Evolutionary conservation across 805 yeast species (phyloP).

Genomic region (Yarrowia sp.): DNA sequence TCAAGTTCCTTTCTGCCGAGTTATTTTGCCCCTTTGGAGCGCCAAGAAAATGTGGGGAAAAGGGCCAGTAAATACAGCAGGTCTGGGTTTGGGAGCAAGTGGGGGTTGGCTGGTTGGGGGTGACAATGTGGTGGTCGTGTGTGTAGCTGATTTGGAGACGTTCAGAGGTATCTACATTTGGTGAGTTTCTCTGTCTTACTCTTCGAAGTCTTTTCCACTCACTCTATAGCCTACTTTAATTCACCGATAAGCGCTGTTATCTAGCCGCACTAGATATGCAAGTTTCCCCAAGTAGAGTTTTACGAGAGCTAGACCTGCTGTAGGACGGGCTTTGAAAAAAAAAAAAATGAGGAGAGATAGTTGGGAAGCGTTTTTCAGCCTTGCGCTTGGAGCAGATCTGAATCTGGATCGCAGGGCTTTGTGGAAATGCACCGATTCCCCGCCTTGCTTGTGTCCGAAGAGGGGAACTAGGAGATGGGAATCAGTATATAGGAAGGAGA

Average conservation of each 20-base stretch:
- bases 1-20: slow-evolving; percentile 24
- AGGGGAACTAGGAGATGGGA: not conserved
- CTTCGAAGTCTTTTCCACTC: too few relatives aligned
- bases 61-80: not conserved
- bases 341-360: not conserved
- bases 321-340: not conserved
- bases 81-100: slow-evolving; percentile 27
- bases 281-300: not conserved
- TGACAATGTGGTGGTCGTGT: too few relatives aligned
- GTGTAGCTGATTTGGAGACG: too few relatives aligned
- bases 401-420: not conserved
- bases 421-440: slow-evolving; percentile 10
- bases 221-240: too few relatives aligned
- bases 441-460: not conserved
- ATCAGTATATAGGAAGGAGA: not conserved
- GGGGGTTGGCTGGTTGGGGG: not conserved
- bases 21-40: slow-evolving; percentile 13
- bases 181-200: too few relatives aligned
- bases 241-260: slow-evolving; percentile 23
- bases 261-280: slow-evolving; percentile 24
- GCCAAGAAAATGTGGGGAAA: slow-evolving; percentile 31
- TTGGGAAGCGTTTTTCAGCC: not conserved
- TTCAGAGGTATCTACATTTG: too few relatives aligned
- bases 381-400: too few relatives aligned
- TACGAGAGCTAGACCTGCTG: slow-evolving; percentile 2